Percentiles rank a stretch among this genome's conserved stretches.
These are phyloP conservation scores for Umbelopsis vinacea DNA, from an alignment of 192 early-diverging fungal genomes.

Conservation along the genomic window DNA sequence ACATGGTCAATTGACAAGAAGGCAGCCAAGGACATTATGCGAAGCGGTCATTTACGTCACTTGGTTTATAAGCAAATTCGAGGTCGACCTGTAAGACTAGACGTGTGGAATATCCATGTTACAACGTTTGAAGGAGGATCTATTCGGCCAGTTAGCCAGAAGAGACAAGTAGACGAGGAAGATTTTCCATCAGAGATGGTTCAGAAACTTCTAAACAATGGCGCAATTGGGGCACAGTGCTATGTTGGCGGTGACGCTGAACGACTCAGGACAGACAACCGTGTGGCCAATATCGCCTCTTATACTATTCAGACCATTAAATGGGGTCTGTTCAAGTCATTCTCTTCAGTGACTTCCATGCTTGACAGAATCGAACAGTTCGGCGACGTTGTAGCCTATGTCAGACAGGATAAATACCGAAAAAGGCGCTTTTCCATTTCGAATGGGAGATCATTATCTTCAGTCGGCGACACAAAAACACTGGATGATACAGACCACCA, in stretches of 20 bases:
- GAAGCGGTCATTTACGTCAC: slow-evolving; percentile 13
- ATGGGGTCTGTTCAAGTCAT: slow-evolving; percentile 19
- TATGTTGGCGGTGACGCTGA: slow-evolving; percentile 29
- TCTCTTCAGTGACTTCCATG: slow-evolving; percentile 8
- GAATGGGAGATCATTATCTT: not conserved
- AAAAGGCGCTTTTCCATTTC: not conserved
- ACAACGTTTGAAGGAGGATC: not conserved
- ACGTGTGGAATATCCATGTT: slow-evolving; percentile 20
- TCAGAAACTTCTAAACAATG: slow-evolving; percentile 20
- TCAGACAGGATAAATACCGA: not conserved
- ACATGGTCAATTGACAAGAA: slow-evolving; percentile 29
- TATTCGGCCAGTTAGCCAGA: not conserved
- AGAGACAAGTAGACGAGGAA: not conserved
- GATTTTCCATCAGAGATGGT: not conserved
- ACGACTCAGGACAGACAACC: slow-evolving; percentile 9
- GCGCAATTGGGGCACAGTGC: slow-evolving; percentile 25
- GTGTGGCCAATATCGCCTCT: slow-evolving; percentile 23
- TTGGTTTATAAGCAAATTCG: slow-evolving; percentile 22
- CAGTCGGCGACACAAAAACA: not conserved
- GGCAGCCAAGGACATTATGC: slow-evolving; percentile 21
- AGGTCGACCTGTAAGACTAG: slow-evolving; percentile 8
- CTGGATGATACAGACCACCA: not conserved
- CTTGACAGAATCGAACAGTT: slow-evolving; percentile 18
- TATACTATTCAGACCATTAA: slow-evolving; percentile 25
- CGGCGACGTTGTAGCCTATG: not conserved